Percentiles rank a stretch among this genome's conserved stretches.
Evolutionary conservation across 2,329 filamentous ascomycete genomes (phyloP).

Genomic region (Pezicula rhizophila): DNA sequence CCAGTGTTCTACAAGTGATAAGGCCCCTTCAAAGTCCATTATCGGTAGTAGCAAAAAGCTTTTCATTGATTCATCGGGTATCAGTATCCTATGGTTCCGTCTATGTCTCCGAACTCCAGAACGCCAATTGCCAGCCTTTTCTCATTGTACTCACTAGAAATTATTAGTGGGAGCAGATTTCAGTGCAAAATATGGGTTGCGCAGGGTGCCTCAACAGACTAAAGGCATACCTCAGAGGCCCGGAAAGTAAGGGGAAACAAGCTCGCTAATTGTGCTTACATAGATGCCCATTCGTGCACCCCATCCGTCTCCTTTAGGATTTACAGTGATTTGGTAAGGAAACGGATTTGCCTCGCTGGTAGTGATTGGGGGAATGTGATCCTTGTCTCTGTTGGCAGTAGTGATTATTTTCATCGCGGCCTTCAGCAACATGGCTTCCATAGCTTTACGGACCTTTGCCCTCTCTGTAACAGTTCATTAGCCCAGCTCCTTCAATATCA

Average conservation of each 20-base stretch:
- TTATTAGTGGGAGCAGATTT: no score
- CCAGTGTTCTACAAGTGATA: no score
- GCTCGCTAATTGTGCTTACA: not conserved
- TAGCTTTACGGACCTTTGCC: constrained; percentile 80
- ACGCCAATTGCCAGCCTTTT: not conserved
- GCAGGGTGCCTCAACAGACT: no score
- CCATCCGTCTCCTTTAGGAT: constrained; percentile 76
- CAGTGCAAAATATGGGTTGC: no score
- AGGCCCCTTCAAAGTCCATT: no score
- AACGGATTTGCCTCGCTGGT: constrained; percentile 90
- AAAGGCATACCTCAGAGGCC: no score
- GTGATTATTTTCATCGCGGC: constrained; percentile 86
- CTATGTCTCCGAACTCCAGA: constrained; percentile 1
- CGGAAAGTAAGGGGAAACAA: no score
- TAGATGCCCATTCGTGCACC: constrained; percentile 67
- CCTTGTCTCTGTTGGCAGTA: constrained; percentile 81
- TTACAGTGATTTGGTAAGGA: constrained; percentile 86
- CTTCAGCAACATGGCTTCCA: constrained; percentile 83
- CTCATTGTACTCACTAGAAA: not conserved
- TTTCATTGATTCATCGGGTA: not conserved
- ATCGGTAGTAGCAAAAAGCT: no score
- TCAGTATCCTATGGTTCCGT: not conserved
- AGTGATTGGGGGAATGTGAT: constrained; percentile 95
- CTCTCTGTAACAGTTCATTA: constrained; percentile 51
- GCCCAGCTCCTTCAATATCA: not conserved